phyloP scores from a whole-genome alignment of 257 asterid genomes.

The Cynanchum wilfordii region DNA sequence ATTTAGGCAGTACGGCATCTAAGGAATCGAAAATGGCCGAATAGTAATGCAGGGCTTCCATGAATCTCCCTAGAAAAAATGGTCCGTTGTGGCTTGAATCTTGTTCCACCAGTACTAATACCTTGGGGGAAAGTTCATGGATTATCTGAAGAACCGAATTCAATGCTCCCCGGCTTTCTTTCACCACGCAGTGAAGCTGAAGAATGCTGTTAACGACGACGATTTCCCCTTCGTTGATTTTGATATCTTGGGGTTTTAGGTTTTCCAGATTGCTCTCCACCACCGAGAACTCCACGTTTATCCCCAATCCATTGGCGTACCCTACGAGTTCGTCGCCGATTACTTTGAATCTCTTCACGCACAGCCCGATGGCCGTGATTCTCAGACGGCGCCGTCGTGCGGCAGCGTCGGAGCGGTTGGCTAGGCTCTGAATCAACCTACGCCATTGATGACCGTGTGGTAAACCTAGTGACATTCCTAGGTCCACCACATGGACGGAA shows the following conservation, averaged over 20 bases:
- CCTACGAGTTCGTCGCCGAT: slow-evolving; percentile 59
- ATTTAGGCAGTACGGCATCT: slow-evolving; percentile 68
- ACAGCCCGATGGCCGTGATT: slow-evolving; percentile 59
- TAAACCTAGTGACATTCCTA: slow-evolving; percentile 64
- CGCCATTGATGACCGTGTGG: slow-evolving; percentile 76
- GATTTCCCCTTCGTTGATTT: slow-evolving; percentile 43
- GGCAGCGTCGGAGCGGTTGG: slow-evolving; percentile 24
- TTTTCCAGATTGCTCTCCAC: slow-evolving; percentile 57
- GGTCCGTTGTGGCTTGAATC: slow-evolving; percentile 91
- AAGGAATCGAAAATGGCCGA: slow-evolving; percentile 77
- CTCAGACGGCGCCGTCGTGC: slow-evolving; percentile 31
- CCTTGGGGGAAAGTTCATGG: slow-evolving; percentile 58
- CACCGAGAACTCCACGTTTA: slow-evolving; percentile 42
- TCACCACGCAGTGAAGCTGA: slow-evolving; percentile 78
- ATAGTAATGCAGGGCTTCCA: slow-evolving; percentile 75
- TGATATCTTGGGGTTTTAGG: slow-evolving; percentile 41
- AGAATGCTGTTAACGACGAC: slow-evolving; percentile 62
- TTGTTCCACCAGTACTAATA: slow-evolving; percentile 62
- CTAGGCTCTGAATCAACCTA: slow-evolving; percentile 47
- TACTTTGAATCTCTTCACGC: slow-evolving; percentile 23
- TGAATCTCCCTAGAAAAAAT: slow-evolving; percentile 70
- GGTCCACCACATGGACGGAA: slow-evolving; percentile 67
- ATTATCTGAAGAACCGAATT: slow-evolving; percentile 59
- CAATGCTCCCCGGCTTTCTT: slow-evolving; percentile 72
- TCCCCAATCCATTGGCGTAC: slow-evolving; percentile 37